Percentiles rank a stretch among this genome's conserved stretches.
phyloP scores from a whole-genome alignment of 306 rosid species.

The Ammopiptanthus mongolicus region DNA sequence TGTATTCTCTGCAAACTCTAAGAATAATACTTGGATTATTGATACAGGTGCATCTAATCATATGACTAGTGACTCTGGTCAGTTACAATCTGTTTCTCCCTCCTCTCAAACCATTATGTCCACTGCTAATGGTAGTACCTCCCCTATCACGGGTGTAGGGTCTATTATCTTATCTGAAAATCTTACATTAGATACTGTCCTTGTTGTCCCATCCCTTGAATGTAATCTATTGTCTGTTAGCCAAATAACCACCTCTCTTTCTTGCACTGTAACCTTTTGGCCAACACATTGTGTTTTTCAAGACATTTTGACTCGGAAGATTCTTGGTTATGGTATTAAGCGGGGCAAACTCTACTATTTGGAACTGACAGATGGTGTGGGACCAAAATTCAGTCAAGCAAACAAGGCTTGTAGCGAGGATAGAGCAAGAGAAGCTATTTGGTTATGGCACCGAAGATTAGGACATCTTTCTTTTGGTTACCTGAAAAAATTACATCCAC shows the following conservation, averaged over 20 bases:
- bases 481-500: not conserved
- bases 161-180: too few relatives aligned
- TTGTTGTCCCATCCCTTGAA: not conserved
- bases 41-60: too few relatives aligned
- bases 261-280: not conserved
- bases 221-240: not conserved
- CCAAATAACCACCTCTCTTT: not conserved
- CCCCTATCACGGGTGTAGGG: too few relatives aligned
- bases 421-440: not conserved
- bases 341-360: not conserved
- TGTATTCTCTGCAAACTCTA: too few relatives aligned
- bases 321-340: not conserved
- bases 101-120: too few relatives aligned
- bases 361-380: too few relatives aligned
- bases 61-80: too few relatives aligned
- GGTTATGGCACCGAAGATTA: not conserved
- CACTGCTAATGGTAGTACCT: too few relatives aligned
- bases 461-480: conserved; percentile 7
- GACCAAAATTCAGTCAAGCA: too few relatives aligned
- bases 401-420: not conserved
- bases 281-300: not conserved
- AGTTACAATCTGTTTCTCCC: too few relatives aligned
- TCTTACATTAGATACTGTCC: too few relatives aligned
- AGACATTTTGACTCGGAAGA: not conserved
- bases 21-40: too few relatives aligned